phyloP scores from a whole-genome alignment of 805 yeast species.

The Starmerella stigmatis region DNA sequence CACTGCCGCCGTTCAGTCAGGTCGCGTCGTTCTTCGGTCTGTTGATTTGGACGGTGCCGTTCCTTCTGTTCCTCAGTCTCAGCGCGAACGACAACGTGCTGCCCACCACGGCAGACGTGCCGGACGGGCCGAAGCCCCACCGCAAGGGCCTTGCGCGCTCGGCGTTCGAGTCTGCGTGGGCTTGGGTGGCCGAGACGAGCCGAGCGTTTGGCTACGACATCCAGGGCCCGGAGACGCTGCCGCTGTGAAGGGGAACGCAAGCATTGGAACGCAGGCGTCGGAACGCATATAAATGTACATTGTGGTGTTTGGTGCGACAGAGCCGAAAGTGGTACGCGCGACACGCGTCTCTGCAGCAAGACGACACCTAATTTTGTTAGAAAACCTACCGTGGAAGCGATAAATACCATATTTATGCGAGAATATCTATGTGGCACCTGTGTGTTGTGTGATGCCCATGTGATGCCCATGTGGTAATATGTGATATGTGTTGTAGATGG shows the following conservation, averaged over 20 bases:
- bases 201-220: slow-evolving; percentile 55
- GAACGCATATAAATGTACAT: neutral
- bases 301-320: too few species aligned
- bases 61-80: slow-evolving; percentile 78
- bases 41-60: slow-evolving; percentile 89
- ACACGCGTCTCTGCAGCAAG: too few species aligned
- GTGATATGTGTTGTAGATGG: too few species aligned
- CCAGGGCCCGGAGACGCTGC: neutral
- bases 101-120: slow-evolving; percentile 38
- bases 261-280: neutral
- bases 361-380: too few species aligned
- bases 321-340: too few species aligned
- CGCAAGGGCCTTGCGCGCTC: slow-evolving; percentile 23
- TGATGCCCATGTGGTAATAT: too few species aligned
- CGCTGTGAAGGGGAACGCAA: neutral
- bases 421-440: too few species aligned
- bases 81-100: slow-evolving; percentile 85
- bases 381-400: too few species aligned
- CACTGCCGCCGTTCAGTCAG: slow-evolving; percentile 72
- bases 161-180: slow-evolving; percentile 23
- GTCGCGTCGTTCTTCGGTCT: slow-evolving; percentile 93
- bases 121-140: slow-evolving; percentile 8
- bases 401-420: too few species aligned
- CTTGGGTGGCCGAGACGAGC: slow-evolving; percentile 37
- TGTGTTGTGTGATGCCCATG: too few species aligned